Percentiles rank a stretch among this genome's conserved stretches.
Evolutionary conservation across 495 filamentous ascomycete genomes (phyloP).

Genomic region (Hyphodiscus hymeniophilus): DNA sequence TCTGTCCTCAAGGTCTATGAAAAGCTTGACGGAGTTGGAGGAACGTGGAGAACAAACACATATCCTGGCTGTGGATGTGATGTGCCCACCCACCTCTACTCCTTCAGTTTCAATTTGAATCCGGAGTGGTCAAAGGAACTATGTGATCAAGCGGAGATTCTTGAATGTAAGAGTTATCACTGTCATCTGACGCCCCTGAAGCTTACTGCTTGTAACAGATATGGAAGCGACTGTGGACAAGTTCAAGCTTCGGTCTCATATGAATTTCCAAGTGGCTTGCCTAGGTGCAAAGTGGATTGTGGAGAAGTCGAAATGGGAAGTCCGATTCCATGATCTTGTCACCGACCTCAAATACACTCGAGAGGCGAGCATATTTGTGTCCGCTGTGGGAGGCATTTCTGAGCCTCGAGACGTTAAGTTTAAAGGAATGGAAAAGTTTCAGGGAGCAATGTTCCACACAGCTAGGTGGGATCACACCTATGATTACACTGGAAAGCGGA

Average conservation of each 20-base stretch:
- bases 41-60: conserved; percentile 26
- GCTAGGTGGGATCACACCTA: conserved; percentile 44
- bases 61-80: conserved; percentile 26
- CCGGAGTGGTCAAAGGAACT: conserved; percentile 26
- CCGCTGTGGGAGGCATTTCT: conserved; percentile 20
- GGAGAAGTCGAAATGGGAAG: conserved; percentile 20
- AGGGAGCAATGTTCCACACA: conserved; percentile 50
- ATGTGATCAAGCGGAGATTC: conserved; percentile 23
- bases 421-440: conserved; percentile 44
- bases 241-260: conserved; percentile 25
- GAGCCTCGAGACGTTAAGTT: conserved; percentile 30
- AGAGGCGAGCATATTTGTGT: conserved; percentile 19
- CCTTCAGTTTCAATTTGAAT: conserved; percentile 27
- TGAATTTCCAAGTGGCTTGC: conserved; percentile 20
- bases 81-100: conserved; percentile 24
- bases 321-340: conserved; percentile 20
- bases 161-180: conserved; percentile 19
- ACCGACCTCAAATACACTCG: conserved; percentile 18
- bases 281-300: conserved; percentile 23
- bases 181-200: too few species aligned
- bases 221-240: conserved; percentile 30
- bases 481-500: conserved; percentile 40
- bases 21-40: conserved; percentile 21
- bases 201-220: too few species aligned
- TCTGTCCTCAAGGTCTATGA: too few species aligned